Conservation (phyloP, 2,329 filamentous ascomycete genomes). For the Hypomyces rosellus region DNA sequence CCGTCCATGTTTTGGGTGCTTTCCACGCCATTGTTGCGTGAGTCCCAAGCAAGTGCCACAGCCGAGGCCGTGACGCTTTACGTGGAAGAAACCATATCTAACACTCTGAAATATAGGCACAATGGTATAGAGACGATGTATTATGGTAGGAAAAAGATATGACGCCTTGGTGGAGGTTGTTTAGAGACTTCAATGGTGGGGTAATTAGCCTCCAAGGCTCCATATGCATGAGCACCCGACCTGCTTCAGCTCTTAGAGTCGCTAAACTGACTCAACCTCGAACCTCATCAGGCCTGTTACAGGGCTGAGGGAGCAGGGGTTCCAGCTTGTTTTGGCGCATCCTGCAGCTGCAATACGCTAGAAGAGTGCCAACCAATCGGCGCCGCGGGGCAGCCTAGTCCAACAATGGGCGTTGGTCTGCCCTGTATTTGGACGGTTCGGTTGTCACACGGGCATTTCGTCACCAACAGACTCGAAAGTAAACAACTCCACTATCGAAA, state of each 20-base stretch:
- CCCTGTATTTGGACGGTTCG: too few relatives aligned
- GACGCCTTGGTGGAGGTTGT: background rate
- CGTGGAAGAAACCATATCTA: slow-evolving; percentile 40
- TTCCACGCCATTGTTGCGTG: slow-evolving; percentile 48
- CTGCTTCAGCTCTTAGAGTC: background rate
- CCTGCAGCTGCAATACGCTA: background rate
- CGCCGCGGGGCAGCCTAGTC: background rate
- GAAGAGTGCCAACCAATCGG: slow-evolving; percentile 3
- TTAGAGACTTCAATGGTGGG: slow-evolving; percentile 5
- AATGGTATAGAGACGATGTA: background rate
- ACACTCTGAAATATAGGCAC: background rate
- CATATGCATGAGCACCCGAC: background rate
- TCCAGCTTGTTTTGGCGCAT: background rate
- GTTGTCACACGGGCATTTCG: slow-evolving; percentile 4
- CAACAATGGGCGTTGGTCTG: slow-evolving; percentile 6
- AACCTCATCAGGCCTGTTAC: background rate
- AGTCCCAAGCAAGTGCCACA: slow-evolving; percentile 38
- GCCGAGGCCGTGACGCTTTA: slow-evolving; percentile 48
- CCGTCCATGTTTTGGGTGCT: slow-evolving; percentile 42
- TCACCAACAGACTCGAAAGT: slow-evolving; percentile 7
- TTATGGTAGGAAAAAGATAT: slow-evolving; percentile 6
- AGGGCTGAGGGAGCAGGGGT: slow-evolving; percentile 12
- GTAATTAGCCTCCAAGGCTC: background rate
- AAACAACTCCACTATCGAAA: slow-evolving; percentile 6
- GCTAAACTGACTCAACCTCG: background rate